Conservation (phyloP, 176 grass and related monocot species). For the Themeda triandra region DNA sequence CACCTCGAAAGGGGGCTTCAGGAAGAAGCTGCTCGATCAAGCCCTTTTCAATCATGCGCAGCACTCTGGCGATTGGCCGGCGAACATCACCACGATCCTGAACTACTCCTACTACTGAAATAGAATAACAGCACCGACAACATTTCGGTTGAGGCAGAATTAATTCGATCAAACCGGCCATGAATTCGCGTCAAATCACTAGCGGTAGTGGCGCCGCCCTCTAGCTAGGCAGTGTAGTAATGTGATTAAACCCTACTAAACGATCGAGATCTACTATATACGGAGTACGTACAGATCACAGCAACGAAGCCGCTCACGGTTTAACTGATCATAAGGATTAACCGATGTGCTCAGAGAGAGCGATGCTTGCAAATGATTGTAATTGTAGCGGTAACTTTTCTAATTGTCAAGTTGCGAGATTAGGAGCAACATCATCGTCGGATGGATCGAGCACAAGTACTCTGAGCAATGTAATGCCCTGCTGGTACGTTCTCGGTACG, state of each 20-base stretch:
- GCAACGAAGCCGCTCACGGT: not conserved
- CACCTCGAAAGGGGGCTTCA: slow-evolving; percentile 21
- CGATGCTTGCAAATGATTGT: not conserved
- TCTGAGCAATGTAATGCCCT: slow-evolving; percentile 2
- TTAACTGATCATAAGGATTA: not conserved
- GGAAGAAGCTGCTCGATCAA: slow-evolving; percentile 12
- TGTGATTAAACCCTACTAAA: not conserved
- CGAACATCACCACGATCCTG: not conserved
- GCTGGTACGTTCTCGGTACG: slow-evolving; percentile 28
- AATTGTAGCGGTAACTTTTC: not conserved
- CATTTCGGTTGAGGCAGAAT: not conserved
- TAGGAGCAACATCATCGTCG: not conserved
- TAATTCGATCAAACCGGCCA: slow-evolving; percentile 27
- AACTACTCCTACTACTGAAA: not conserved
- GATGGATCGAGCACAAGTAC: slow-evolving; percentile 17
- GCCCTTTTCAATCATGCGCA: slow-evolving; percentile 2
- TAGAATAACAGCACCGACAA: slow-evolving; percentile 40
- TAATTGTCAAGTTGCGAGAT: not conserved
- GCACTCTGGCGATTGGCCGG: not conserved
- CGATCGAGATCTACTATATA: not conserved
- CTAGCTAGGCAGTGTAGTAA: not conserved
- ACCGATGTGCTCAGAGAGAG: not conserved
- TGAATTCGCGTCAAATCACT: slow-evolving; percentile 27
- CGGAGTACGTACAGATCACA: too few relatives aligned
- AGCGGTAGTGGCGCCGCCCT: not conserved